Evolutionary conservation across 495 filamentous ascomycete species (phyloP).

Genomic region (Aspergillus biplanus): DNA sequence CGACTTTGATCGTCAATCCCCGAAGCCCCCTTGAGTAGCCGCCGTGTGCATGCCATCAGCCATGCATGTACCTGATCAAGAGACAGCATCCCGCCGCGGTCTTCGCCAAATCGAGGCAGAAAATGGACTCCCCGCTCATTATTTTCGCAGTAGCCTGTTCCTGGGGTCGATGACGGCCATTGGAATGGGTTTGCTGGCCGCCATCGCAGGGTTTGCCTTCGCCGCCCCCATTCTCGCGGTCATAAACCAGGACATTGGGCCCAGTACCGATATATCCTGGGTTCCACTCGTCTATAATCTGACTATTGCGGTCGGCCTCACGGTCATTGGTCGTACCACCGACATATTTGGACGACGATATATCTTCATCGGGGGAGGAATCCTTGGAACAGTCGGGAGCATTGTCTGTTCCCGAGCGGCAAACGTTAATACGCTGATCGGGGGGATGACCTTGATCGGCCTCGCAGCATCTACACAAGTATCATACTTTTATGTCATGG

Average conservation of each 20-base stretch:
- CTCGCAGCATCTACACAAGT: conserved; percentile 42
- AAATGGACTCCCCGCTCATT: background rate
- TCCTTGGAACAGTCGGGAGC: conserved; percentile 46
- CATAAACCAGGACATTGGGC: background rate
- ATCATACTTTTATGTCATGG: conserved; percentile 39
- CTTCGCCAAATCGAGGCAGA: background rate
- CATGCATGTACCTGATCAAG: no score
- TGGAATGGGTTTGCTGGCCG: background rate
- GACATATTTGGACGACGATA: conserved; percentile 60
- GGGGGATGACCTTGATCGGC: conserved; percentile 37
- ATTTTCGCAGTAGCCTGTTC: background rate
- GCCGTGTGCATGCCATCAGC: no score
- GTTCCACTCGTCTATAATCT: background rate
- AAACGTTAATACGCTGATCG: conserved; percentile 48
- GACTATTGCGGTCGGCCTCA: conserved; percentile 31
- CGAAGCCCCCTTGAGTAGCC: no score
- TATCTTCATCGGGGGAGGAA: conserved; percentile 49
- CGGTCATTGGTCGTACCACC: conserved; percentile 50
- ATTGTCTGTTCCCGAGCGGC: conserved; percentile 50
- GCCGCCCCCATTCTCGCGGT: background rate
- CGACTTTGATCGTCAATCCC: no score
- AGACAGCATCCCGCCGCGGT: no score
- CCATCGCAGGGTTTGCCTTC: background rate
- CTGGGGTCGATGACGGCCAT: background rate
- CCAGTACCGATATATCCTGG: background rate